Conservation (phyloP, 345 rosid genomes). For the Trapa incisa region DNA sequence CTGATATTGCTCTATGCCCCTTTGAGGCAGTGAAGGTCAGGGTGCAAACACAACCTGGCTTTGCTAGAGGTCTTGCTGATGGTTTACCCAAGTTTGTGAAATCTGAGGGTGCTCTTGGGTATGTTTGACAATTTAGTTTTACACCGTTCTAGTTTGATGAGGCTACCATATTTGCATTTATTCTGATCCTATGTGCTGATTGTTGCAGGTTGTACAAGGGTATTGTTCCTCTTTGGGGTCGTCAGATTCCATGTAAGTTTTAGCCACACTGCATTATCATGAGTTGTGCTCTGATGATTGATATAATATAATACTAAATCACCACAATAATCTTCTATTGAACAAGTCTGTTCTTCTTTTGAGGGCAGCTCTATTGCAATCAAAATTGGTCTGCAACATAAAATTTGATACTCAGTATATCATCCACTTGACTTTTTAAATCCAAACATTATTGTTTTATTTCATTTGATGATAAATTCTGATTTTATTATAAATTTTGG, state of each 20-base stretch:
- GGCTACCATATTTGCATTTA: not conserved
- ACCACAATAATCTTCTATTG: not conserved
- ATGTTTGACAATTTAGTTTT: constrained; percentile 5
- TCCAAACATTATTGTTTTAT: not conserved
- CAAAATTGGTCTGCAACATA: not conserved
- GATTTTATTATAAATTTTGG: constrained; percentile 1
- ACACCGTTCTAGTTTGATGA: not conserved
- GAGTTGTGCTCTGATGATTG: not conserved
- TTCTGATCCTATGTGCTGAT: constrained; percentile 2
- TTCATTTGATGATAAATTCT: not conserved
- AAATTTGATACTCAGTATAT: not conserved
- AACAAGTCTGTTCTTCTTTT: no score
- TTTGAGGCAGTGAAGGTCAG: no score
- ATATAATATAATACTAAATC: not conserved
- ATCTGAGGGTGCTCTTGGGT: constrained; percentile 69
- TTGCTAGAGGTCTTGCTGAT: constrained; percentile 82
- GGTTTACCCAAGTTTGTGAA: constrained; percentile 72
- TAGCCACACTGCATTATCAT: constrained; percentile 20
- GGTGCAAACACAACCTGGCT: constrained; percentile 35
- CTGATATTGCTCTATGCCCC: constrained; percentile 90
- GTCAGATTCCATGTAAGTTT: constrained; percentile 22
- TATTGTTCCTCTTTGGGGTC: constrained; percentile 85
- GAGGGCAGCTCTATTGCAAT: not conserved
- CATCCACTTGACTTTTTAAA: not conserved
- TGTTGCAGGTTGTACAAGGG: constrained; percentile 72